Percentiles rank a stretch among this genome's conserved stretches.
Evolutionary conservation across 1,284 basidiomycete species (phyloP).

Genomic region (Coniferiporia sulphurascens): DNA sequence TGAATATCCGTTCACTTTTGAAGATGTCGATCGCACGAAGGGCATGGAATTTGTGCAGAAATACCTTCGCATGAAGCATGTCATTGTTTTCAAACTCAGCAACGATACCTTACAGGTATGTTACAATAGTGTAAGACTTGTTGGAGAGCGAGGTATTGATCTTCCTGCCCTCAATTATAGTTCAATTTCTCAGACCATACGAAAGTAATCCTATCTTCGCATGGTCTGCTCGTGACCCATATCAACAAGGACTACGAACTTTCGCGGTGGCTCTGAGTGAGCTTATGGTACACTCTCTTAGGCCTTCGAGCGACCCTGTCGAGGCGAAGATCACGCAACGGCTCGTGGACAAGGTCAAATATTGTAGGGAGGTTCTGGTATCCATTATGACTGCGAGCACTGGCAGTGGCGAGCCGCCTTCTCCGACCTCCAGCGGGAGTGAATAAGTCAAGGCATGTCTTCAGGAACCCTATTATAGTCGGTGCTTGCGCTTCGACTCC

Average conservation of each 20-base stretch:
- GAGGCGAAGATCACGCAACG: constrained; percentile 56
- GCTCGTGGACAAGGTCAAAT: constrained; percentile 74
- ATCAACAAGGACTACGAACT: constrained; percentile 87
- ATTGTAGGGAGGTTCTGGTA: constrained; percentile 73
- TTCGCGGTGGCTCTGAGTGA: constrained; percentile 71
- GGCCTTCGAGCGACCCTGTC: constrained; percentile 42
- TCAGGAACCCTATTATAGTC: background rate
- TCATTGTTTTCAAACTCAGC: constrained; percentile 94
- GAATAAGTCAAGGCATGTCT: background rate
- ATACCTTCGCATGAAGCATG: constrained; percentile 94
- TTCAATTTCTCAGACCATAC: constrained; percentile 99
- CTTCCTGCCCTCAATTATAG: constrained; percentile 36
- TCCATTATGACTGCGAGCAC: constrained; percentile 47
- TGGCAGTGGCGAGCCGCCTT: constrained; percentile 3
- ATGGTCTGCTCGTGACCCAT: constrained; percentile 77
- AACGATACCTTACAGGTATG: constrained; percentile 88
- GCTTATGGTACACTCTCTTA: constrained; percentile 59
- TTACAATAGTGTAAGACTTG: constrained; percentile 13
- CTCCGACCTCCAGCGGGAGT: constrained; percentile 3
- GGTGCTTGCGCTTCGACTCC: background rate
- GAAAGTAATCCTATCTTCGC: constrained; percentile 84
- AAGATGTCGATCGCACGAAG: constrained; percentile 60
- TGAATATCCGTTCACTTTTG: constrained; percentile 76
- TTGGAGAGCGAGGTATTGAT: background rate
- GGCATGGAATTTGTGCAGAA: constrained; percentile 96